Evolutionary conservation across 495 filamentous ascomycete species (phyloP).

Genomic region (Aspergillus biplanus): DNA sequence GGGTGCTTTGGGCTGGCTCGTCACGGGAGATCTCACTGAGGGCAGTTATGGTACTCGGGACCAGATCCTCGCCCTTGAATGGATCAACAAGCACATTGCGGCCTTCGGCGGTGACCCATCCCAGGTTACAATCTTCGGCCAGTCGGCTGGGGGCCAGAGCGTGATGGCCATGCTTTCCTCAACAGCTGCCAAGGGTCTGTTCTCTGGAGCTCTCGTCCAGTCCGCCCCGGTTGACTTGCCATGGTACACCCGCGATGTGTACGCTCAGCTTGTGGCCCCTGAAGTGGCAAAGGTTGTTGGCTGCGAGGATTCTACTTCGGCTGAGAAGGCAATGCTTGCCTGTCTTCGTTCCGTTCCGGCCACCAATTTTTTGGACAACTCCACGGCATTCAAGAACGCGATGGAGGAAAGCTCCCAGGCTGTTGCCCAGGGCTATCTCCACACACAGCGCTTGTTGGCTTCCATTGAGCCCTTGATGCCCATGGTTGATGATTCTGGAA

Average conservation of each 20-base stretch:
- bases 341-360: conserved; percentile 34
- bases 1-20: conserved; percentile 46
- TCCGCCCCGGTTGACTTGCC: conserved; percentile 33
- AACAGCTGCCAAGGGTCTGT: conserved; percentile 34
- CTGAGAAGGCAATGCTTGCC: conserved; percentile 24
- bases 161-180: conserved; percentile 54
- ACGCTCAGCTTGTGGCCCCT: conserved; percentile 26
- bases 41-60: conserved; percentile 45
- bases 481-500: conserved; percentile 31
- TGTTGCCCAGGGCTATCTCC: conserved; percentile 23
- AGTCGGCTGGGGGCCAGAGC: conserved; percentile 59
- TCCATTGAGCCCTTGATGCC: conserved; percentile 34
- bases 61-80: conserved; percentile 48
- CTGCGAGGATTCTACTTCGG: conserved; percentile 22
- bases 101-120: conserved; percentile 54
- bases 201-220: conserved; percentile 36
- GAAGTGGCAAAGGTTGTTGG: conserved; percentile 31
- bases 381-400: conserved; percentile 24
- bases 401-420: conserved; percentile 11
- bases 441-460: conserved; percentile 28
- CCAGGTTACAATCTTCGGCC: conserved; percentile 54
- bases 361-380: conserved; percentile 31
- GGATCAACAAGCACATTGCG: conserved; percentile 55
- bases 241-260: conserved; percentile 33
- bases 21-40: conserved; percentile 31